Percentiles rank a stretch among this genome's conserved stretches.
These are phyloP conservation scores for Eimeria necatrix DNA, from an alignment of 169 alveolate species.

Conservation along the genomic window DNA sequence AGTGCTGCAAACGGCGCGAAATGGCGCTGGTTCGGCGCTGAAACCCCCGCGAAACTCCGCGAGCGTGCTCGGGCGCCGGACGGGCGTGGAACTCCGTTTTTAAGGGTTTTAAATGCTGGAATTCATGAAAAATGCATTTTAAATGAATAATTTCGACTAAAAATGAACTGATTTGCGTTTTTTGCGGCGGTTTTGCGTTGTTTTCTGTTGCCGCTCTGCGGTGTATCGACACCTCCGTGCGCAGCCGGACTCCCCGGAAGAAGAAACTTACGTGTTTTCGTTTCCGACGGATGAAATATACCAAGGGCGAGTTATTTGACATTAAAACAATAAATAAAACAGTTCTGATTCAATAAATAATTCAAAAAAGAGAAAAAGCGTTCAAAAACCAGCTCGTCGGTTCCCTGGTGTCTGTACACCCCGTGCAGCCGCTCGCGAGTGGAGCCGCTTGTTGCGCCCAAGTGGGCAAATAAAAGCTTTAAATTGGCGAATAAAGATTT, in stretches of 20 bases:
- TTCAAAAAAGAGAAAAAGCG: no score
- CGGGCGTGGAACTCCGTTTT: no score
- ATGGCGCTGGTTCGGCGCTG: no score
- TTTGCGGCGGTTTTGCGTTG: background rate
- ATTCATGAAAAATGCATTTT: background rate
- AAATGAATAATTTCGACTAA: background rate
- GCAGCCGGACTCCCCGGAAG: constrained; percentile 80
- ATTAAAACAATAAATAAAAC: background rate
- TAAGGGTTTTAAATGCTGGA: background rate
- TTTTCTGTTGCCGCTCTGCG: background rate
- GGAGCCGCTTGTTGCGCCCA: no score
- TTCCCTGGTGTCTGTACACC: no score
- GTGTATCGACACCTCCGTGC: constrained; percentile 20
- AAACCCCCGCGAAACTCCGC: no score
- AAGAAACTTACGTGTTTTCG: constrained; percentile 80
- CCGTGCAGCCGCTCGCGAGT: no score
- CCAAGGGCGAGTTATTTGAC: constrained; percentile 49
- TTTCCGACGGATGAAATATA: constrained; percentile 69
- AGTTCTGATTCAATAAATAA: no score
- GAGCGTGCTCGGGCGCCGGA: no score
- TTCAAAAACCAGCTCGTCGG: no score
- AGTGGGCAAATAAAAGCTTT: no score
- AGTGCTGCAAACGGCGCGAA: background rate
- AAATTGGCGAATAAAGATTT: no score
- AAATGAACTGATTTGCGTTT: background rate